Evolutionary conservation across 371 early-diverging fungal genomes (phyloP).

Genomic region (Dichotomocladium elegans): DNA sequence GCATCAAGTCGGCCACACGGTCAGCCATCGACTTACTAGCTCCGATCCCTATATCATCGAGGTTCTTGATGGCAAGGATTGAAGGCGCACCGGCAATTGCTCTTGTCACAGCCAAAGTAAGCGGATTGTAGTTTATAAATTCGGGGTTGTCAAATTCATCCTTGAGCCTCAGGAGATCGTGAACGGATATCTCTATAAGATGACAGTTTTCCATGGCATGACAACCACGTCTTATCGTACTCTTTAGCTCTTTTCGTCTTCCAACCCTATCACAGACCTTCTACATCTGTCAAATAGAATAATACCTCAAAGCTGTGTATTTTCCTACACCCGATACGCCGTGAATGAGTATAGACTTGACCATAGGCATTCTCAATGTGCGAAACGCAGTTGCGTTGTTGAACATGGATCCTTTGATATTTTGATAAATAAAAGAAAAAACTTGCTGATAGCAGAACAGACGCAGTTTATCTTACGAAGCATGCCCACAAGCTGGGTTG

Average conservation of each 20-base stretch:
- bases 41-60: too few relatives aligned
- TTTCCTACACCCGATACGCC: slow-evolving; percentile 43
- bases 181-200: slow-evolving; percentile 15
- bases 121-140: slow-evolving; percentile 29
- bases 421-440: too few relatives aligned
- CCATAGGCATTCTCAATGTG: slow-evolving; percentile 25
- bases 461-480: too few relatives aligned
- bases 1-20: too few relatives aligned
- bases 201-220: too few relatives aligned
- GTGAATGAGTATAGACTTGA: slow-evolving; percentile 40
- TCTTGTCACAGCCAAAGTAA: slow-evolving; percentile 15
- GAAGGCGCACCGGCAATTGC: slow-evolving; percentile 20
- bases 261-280: background rate
- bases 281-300: too few relatives aligned
- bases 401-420: slow-evolving; percentile 16
- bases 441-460: too few relatives aligned
- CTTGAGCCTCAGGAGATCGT: slow-evolving; percentile 27
- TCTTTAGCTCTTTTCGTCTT: too few relatives aligned
- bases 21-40: too few relatives aligned
- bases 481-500: too few relatives aligned
- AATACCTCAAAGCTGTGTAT: slow-evolving; percentile 28
- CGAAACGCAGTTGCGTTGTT: slow-evolving; percentile 20
- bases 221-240: too few relatives aligned
- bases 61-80: slow-evolving; percentile 21
- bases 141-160: slow-evolving; percentile 24